These are phyloP conservation scores for Litchi chinensis DNA, from an alignment of 345 rosid genomes.

Conservation along the genomic window DNA sequence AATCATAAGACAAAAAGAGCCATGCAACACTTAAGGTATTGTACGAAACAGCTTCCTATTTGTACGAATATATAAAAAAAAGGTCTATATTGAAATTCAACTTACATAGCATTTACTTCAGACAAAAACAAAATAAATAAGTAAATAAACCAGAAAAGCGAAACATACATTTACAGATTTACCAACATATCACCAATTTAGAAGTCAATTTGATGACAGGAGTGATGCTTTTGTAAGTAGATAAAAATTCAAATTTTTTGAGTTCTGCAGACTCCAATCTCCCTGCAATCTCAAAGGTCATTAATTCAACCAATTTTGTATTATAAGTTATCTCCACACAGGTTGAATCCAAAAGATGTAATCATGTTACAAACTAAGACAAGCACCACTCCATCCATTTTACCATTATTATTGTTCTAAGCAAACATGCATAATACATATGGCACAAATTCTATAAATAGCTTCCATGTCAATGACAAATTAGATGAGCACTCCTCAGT, in stretches of 20 bases:
- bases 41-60: not conserved
- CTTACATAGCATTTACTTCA: not conserved
- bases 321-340: not conserved
- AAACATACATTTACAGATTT: not conserved
- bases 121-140: not conserved
- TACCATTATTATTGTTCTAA: not conserved
- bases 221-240: not conserved
- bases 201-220: not conserved
- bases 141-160: not conserved
- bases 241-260: not conserved
- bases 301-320: not conserved
- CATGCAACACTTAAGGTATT: not conserved
- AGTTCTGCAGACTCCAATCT: not conserved
- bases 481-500: not conserved
- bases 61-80: not conserved
- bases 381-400: not conserved
- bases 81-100: not conserved
- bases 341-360: not conserved
- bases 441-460: not conserved
- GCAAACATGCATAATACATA: not conserved
- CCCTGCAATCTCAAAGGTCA: not conserved
- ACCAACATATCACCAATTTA: not conserved
- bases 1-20: not conserved
- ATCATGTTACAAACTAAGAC: not conserved
- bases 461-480: not conserved